Percentiles rank a stretch among this genome's conserved stretches.
Evolutionary conservation across 1,284 basidiomycete genomes (phyloP).

Genomic region (Anthracocystis panici-leucophaei): DNA sequence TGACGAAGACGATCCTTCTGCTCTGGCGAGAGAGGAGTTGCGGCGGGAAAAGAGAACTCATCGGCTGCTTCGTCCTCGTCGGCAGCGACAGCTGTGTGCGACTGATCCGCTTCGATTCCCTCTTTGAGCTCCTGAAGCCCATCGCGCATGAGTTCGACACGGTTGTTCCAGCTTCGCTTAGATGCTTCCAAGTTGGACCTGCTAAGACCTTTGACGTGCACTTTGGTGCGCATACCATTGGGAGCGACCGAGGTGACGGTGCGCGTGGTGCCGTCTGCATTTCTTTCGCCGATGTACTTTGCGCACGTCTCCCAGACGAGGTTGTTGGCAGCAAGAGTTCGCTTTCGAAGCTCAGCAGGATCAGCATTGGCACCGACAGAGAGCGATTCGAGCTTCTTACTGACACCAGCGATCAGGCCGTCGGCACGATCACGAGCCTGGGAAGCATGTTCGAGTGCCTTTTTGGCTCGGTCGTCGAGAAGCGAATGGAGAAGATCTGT

Average conservation of each 20-base stretch:
- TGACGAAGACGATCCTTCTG: conserved; percentile 46
- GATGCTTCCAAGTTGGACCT: conserved; percentile 55
- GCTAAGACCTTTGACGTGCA: conserved; percentile 50
- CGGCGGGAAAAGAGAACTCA: conserved; percentile 43
- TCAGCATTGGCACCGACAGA: conserved; percentile 15
- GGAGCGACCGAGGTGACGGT: conserved; percentile 44
- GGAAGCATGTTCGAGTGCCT: conserved; percentile 47
- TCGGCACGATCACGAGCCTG: conserved; percentile 44
- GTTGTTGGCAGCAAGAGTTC: conserved; percentile 45
- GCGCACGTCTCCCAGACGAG: conserved; percentile 53
- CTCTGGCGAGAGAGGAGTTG: conserved; percentile 31
- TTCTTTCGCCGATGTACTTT: conserved; percentile 43
- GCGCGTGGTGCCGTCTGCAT: conserved; percentile 35
- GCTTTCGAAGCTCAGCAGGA: conserved; percentile 36
- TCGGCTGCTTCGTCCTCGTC: conserved; percentile 31
- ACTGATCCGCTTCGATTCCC: conserved; percentile 35
- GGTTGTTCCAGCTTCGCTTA: conserved; percentile 49
- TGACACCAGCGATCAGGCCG: conserved; percentile 23
- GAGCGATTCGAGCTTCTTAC: conserved; percentile 34
- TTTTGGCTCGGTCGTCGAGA: conserved; percentile 50
- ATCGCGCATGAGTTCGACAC: conserved; percentile 54
- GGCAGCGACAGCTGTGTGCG: conserved; percentile 10
- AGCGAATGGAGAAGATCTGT: conserved; percentile 60
- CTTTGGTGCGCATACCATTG: conserved; percentile 44
- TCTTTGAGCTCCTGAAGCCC: conserved; percentile 53